Base-by-base conservation (phyloP, 2,329 filamentous ascomycete species). In the Emmonsia crescens region DNA sequence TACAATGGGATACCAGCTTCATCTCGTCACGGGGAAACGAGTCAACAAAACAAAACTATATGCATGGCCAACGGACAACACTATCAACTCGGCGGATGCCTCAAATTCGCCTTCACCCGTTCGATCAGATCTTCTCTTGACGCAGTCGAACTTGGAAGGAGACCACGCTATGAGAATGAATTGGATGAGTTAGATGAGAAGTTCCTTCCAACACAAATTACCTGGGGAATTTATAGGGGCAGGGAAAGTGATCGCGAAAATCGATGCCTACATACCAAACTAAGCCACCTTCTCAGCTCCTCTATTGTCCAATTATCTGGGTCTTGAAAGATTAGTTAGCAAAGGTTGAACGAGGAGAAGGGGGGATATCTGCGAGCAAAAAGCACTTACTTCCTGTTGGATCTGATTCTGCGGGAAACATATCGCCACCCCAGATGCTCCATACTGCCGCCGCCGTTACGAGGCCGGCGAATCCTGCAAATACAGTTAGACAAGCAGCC, bases 361-460 rank as follows among this genome's bases (percentile, higher is more conserved):
- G 48, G 1, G 27, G 48, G 16, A 19, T 21, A 36, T 21, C 29
- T n/a, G 19, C 14, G 19, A 36, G 16, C 8, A 33, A 5, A 27
- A 36, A 56, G 49, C 80, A 77, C 48, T 78, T 84, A 78, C 90
- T 82, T 63, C 91, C 91, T 33, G 79, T 89, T n/a, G 92, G 91
- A 71, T 96, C 91, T 56, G 79, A 64, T 66, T 85, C 79, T 3
- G 83, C 75, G 0, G 92, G 92, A 69, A 96, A 96, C 70, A 96
- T 83, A 65, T 93, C 90, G 60, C 84, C 82, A 61, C 91, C 91
- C 86, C 89, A 95, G 68, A 96, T 93, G 21, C 84, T 83, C 87
- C 89, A 96, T 49, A 84, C 85, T 19, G 91, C 88, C 1, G 88
- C 91, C 1, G 89, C 90, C 6, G 89, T 89, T 16, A 96, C 83